Base-by-base conservation (phyloP, 306 rosid genomes). In the Castanospermum australe region DNA sequence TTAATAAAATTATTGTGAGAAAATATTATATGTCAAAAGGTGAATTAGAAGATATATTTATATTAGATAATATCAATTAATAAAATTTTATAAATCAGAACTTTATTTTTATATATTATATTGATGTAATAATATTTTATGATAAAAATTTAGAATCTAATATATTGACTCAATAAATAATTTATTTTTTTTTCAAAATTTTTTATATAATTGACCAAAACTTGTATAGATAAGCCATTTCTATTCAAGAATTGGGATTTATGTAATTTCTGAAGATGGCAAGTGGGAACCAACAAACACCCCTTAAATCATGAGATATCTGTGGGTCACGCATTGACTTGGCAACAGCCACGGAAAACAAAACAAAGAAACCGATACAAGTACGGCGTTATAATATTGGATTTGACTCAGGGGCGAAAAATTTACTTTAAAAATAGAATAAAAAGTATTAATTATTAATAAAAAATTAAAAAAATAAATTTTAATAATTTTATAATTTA, bases 321-420 rank as follows among this genome's bases (percentile, higher is more conserved):
- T 51, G 75, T 80, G 82, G 87, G 87, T 11, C 83, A 57, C 2
- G 71, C 78, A 71, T 76, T 86, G 83, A 83, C 85, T 62, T 70
- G 70, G 65, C 2, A 65, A 21, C 18, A 69, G 28, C 18, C 41
- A 41, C n/a, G n/a, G 36, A 14, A 21, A 81, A 57, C 22, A 2
- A 59, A 41, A 32, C 12, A 52, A 14, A 71, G 33, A 71, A 30
- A 33, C 13, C 39, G 38, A 79, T 13, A 20, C 69, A 70, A 79
- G 75, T 74, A 73, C 66, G 85, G 75, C 81, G 61, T 24, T 77
- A 51, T 42, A 77, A 72, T 25, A 77, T 6, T 20, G 30, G 64
- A 13, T n/a, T n/a, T n/a, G n/a, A n/a, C n/a, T n/a, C n/a, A n/a
- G n/a, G n/a, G n/a, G n/a, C n/a, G n/a, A n/a, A n/a, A n/a, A n/a